Percentiles rank a stretch among this genome's conserved stretches.
These are phyloP conservation scores for Aplosporella prunicola DNA, from an alignment of 2,329 filamentous ascomycete species.

Conservation along the genomic window DNA sequence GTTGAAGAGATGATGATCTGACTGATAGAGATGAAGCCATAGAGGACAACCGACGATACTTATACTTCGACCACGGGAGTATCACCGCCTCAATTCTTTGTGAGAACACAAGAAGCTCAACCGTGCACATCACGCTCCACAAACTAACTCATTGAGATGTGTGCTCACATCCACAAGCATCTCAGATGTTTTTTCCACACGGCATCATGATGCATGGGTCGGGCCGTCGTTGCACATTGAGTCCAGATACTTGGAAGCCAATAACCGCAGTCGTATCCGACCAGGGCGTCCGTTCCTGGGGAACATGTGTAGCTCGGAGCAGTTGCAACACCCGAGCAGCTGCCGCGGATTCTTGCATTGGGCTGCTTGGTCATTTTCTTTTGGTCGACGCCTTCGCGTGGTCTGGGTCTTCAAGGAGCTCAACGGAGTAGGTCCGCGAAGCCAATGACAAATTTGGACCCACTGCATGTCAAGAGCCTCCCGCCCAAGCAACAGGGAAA, in stretches of 20 bases:
- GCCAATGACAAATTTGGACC: too few relatives aligned
- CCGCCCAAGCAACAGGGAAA: not conserved
- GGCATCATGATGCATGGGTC: slow-evolving; percentile 8
- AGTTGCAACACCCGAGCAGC: slow-evolving; percentile 5
- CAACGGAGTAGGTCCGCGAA: too few relatives aligned
- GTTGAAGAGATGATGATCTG: too few relatives aligned
- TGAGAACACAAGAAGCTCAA: slow-evolving; percentile 60
- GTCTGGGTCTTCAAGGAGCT: slow-evolving; percentile 8
- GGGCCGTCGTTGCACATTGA: slow-evolving; percentile 6
- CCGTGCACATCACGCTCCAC: slow-evolving; percentile 47
- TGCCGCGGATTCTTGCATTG: too few relatives aligned
- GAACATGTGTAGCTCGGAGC: slow-evolving; percentile 4
- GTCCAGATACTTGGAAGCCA: slow-evolving; percentile 5
- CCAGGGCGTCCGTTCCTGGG: slow-evolving; percentile 5
- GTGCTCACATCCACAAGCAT: slow-evolving; percentile 6
- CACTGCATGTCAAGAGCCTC: slow-evolving; percentile 2
- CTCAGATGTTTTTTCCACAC: slow-evolving; percentile 4
- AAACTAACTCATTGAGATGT: slow-evolving; percentile 6
- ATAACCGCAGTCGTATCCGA: not conserved
- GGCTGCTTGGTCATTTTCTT: slow-evolving; percentile 2
- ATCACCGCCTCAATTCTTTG: slow-evolving; percentile 1
- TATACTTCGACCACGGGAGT: too few relatives aligned
- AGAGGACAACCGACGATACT: slow-evolving; percentile 6
- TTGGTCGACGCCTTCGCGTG: slow-evolving; percentile 4
- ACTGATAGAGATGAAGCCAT: slow-evolving; percentile 1